phyloP scores from a whole-genome alignment of 2,329 filamentous ascomycete genomes.

The Neurospora sp. region DNA sequence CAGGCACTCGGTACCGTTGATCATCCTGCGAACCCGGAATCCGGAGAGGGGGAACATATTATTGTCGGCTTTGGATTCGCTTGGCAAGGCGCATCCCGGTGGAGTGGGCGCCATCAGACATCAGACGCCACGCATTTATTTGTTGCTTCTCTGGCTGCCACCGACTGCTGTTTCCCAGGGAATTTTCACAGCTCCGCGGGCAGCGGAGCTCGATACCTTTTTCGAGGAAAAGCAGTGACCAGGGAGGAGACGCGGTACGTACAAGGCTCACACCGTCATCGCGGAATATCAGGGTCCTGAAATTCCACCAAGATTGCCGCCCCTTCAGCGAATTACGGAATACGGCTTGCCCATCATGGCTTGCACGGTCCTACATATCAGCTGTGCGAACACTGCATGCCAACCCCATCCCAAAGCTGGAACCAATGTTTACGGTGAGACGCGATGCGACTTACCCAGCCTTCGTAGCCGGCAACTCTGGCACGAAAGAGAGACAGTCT shows the following conservation, averaged over 20 bases:
- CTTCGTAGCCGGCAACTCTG: neutral
- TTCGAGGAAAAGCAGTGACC: neutral
- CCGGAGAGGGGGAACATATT: neutral
- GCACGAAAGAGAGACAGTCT: neutral
- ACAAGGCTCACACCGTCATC: neutral
- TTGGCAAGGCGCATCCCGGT: neutral
- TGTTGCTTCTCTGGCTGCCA: neutral
- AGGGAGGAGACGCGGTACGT: neutral
- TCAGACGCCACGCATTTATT: neutral
- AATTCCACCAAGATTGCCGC: neutral
- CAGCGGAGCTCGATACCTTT: neutral
- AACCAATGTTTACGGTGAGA: neutral
- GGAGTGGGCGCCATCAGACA: neutral
- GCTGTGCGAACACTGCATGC: neutral
- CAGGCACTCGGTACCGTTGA: neutral
- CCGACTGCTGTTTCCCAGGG: neutral
- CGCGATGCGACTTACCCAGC: neutral
- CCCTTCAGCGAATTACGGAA: neutral
- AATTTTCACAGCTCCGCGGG: neutral
- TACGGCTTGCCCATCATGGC: neutral
- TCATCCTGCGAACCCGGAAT: neutral
- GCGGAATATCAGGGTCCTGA: neutral
- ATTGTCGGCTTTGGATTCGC: neutral
- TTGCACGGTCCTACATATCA: neutral
- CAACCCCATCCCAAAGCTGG: neutral